Conservation (phyloP, 2,329 filamentous ascomycete genomes). For the Diaporthe helianthi region DNA sequence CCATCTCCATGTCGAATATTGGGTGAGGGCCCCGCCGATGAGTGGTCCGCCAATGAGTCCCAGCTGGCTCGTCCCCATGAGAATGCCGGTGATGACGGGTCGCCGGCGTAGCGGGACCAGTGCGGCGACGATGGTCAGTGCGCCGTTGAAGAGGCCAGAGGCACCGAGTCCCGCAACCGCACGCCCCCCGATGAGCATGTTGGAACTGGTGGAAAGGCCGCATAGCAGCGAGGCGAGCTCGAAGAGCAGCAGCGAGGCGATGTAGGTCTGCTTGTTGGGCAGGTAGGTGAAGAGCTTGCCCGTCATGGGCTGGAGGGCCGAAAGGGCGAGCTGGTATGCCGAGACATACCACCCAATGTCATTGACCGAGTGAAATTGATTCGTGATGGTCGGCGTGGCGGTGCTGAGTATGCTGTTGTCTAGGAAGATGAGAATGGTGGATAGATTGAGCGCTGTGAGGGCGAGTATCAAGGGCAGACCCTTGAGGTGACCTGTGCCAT, state of each 20-base stretch:
- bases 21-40: conserved; percentile 29
- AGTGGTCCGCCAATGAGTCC: conserved; percentile 34
- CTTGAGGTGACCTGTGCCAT: background rate
- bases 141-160: conserved; percentile 28
- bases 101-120: conserved; percentile 48
- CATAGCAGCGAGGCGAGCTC: conserved; percentile 55
- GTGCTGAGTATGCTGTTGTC: conserved; percentile 24
- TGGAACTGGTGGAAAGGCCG: conserved; percentile 22
- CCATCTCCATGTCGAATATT: conserved; percentile 44
- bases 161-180: conserved; percentile 31
- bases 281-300: conserved; percentile 46
- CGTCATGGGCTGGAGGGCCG: conserved; percentile 42
- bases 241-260: conserved; percentile 45
- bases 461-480: background rate
- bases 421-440: conserved; percentile 2
- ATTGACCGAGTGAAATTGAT: conserved; percentile 44
- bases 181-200: conserved; percentile 28
- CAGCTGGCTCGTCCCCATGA: conserved; percentile 38
- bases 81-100: conserved; percentile 40
- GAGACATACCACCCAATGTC: conserved; percentile 53
- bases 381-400: conserved; percentile 43
- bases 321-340: conserved; percentile 43
- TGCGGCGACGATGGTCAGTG: conserved; percentile 46
- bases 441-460: background rate
- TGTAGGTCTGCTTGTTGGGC: conserved; percentile 46